Percentiles rank a stretch among this genome's conserved stretches.
phyloP scores from a whole-genome alignment of 2,329 filamentous ascomycete genomes.

The Aspergillus puulaauensis region DNA sequence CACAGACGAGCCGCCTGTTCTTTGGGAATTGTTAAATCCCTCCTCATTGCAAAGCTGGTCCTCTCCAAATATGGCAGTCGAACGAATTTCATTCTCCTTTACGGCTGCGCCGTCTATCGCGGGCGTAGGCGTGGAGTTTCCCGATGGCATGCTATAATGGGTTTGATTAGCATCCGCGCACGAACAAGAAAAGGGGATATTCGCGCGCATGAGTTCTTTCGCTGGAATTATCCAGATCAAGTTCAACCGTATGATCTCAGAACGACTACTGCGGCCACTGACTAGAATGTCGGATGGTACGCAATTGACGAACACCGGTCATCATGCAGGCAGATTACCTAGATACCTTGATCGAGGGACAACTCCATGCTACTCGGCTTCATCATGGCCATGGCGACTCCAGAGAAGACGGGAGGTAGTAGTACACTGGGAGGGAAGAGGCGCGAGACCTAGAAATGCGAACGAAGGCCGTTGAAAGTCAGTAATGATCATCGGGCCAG shows the following conservation, averaged over 20 bases:
- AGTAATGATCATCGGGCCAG: background rate
- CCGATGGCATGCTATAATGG: conserved; percentile 32
- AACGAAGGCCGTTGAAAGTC: conserved; percentile 7
- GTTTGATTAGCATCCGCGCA: conserved; percentile 21
- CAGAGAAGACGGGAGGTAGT: conserved; percentile 24
- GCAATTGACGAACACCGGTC: conserved; percentile 41
- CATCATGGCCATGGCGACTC: conserved; percentile 31
- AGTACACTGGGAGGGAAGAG: conserved; percentile 26
- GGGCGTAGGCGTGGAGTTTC: conserved; percentile 29
- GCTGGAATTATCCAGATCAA: conserved; percentile 48
- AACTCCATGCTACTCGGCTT: conserved; percentile 40
- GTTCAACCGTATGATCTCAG: conserved; percentile 48
- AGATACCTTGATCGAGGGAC: conserved; percentile 44
- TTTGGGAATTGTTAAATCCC: conserved; percentile 7
- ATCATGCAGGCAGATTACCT: conserved; percentile 39
- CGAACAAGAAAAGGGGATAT: conserved; percentile 9
- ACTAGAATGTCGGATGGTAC: background rate
- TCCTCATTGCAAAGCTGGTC: conserved; percentile 19
- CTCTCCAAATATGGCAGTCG: conserved; percentile 11
- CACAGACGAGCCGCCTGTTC: conserved; percentile 14
- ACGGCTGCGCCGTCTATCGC: conserved; percentile 26
- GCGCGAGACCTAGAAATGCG: conserved; percentile 5
- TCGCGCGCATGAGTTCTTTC: conserved; percentile 45
- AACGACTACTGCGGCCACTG: conserved; percentile 27
- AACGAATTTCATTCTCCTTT: conserved; percentile 19